Evolutionary conservation across 2,329 filamentous ascomycete genomes (phyloP), one percentile per base, ranked within the genome.

Genomic region (Calonectria fujianensis): DNA sequence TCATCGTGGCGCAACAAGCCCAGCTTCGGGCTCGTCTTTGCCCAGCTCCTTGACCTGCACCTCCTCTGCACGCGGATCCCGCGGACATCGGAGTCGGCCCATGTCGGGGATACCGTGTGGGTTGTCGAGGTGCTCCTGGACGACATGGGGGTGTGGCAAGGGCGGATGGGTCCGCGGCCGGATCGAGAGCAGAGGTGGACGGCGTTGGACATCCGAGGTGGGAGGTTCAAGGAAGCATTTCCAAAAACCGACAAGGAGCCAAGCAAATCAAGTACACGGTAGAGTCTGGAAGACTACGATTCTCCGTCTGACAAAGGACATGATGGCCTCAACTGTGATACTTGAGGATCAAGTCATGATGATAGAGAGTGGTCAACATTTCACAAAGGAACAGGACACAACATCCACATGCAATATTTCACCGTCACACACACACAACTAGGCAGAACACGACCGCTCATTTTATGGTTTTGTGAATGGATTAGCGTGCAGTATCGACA

Each of bases 121-220:
- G 85, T 86, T 0, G 83, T 90, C 0, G 90, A 91, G 83, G 88
- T 90, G 31, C 78, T 91, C 72, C 78, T 90, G 14, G 90, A 91
- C 75, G 88, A 90, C 76, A 72, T 86, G 35, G 89, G 89, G 2
- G 78, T 87, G 35, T 89, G 87, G 88, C 82, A 84, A 77, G 81
- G 77, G 2, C 78, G 54, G 27, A 85, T 83, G 73, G 84, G 82
- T 4, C 63, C 32, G 31, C 78, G 82, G 48, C 74, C 52, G 52
- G 75, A 75, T n/a, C 79, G 90, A 67, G 91, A 92, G 82, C 88
- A 90, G 85, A 85, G 87, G 52, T 92, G 90, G 90, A 86, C 84
- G 0, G 86, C 86, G 3, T 85, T 92, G 10, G 86, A 87, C 35
- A 80, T 90, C 3, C 81, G 80, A 13, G 81, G 81, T 3, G 84